Base-by-base conservation (phyloP, 2,329 filamentous ascomycete species). In the Alternaria tenuissima region DNA sequence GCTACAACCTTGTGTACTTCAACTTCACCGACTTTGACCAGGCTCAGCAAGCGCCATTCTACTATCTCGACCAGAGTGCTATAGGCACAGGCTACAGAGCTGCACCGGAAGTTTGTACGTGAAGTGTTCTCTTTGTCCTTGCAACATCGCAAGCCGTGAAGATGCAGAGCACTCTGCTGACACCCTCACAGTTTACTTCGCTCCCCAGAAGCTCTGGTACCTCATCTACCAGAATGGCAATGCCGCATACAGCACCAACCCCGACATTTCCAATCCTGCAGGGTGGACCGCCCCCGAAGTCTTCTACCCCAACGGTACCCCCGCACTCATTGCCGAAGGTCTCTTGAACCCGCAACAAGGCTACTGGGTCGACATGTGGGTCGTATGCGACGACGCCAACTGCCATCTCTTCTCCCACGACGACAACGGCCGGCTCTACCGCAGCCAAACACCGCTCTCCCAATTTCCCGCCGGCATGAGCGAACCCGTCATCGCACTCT, bases 301-400 rank as follows among this genome's bases (percentile, higher is more conserved):
- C 14, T 81, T 81, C 64, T 81, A 77, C 59, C 52, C 65, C 16
- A 67, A 59, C 44, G 67, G 68, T 30, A 74, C 66, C 8, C 79
- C 80, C 0, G 54, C 59, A 8, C 74, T 75, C 41, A 77, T 80
- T 54, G 59, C 64, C 3, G 47, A 74, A 6, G 76, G 77, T 46
- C 72, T 79, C 11, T 20, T 51, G 16, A 55, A 22, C 20, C 59
- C 59, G 16, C 72, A 70, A n/a, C 56, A 62, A 7, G 78, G 78
- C 7, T 78, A 78, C 64, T 81, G 79, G 79, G 78, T 81, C 12
- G 80, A 81, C 64, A 80, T 81, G 79, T 80, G 79, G 78, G 75
- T 80, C 24, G 79, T 81, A 51, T 81, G 79, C 69, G 79, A 81
- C 63, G 53, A 60, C 3, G 34, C 52, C 1, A 66, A 72, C 58